Base-by-base conservation (phyloP, 2,329 filamentous ascomycete genomes). In the Cordyceps farinosa region DNA sequence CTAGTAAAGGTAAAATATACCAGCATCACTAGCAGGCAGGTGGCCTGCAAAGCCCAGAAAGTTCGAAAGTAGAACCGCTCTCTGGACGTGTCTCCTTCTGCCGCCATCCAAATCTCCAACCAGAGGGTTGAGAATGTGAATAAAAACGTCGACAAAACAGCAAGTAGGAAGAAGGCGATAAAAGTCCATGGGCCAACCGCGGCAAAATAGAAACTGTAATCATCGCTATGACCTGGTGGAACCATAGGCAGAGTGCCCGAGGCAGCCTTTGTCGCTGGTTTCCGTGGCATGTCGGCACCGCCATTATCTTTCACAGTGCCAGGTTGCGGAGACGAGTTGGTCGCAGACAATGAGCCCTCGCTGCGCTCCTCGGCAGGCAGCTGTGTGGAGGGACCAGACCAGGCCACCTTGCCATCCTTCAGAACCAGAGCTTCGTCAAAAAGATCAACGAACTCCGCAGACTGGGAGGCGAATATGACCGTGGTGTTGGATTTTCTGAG, bases 151-250 rank as follows among this genome's bases (percentile, higher is more conserved):
- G 59, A 7, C 9, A 30, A 17, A 4, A 38, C 11, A 5, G 42
- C 59, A 10, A 61, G 48, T 15, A 61, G 13, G 10, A 53, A 54
- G 15, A 61, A 54, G 1, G 44, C 13, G 50, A 61, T 1, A 11
- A 54, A 45, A 13, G 42, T 61, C 29, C 40, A 29, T 13, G n/a
- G 38, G 4, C 59, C 59, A 9, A 61, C 48, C 2, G 59, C 59
- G 11, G 48, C 40, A 54, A 61, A 61, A 17, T 61, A 61, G 36
- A 61, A 53, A 36, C 48, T 52, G 13, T 61, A 61, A 40, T 61
- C 42, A 22, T 52, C 59, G 40, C 30, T 36, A 10, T 38, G 38
- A 7, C 59, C 59, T 2, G 59, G 59, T 3, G 50, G 59, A 27
- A 52, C 48, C 50, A 61, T 58, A 22, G 55, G 55, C 13, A 58